These are phyloP conservation scores for Boletus subparvulus DNA, from an alignment of 768 basidiomycete genomes.

Conservation along the genomic window DNA sequence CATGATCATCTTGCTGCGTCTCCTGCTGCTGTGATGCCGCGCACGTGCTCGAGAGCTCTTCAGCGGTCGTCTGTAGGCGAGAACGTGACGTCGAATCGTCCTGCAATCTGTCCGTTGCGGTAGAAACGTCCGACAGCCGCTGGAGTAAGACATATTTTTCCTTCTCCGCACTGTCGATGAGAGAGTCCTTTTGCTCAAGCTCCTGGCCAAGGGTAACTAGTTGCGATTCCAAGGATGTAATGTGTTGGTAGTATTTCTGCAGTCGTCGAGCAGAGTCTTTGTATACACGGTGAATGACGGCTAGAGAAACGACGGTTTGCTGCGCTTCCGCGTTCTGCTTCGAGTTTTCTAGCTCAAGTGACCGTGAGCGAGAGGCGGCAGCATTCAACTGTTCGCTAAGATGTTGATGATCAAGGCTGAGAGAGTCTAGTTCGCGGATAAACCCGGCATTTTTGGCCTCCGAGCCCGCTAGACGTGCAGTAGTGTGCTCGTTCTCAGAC, in stretches of 20 bases:
- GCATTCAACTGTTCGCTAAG: constrained; percentile 11
- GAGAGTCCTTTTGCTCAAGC: constrained; percentile 9
- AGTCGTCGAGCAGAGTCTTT: constrained; percentile 13
- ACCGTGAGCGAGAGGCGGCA: constrained; percentile 5
- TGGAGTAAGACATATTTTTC: constrained; percentile 13
- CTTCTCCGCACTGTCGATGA: constrained; percentile 5
- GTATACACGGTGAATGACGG: constrained; percentile 21
- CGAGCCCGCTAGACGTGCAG: constrained; percentile 14
- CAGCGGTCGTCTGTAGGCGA: not conserved
- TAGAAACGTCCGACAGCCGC: constrained; percentile 7
- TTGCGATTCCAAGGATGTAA: constrained; percentile 18
- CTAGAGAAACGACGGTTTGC: constrained; percentile 26
- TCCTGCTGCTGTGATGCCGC: not conserved
- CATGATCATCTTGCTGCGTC: constrained; percentile 7
- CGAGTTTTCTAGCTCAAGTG: constrained; percentile 11
- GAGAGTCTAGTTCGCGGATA: constrained; percentile 13
- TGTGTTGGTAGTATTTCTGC: constrained; percentile 4
- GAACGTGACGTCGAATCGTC: not conserved
- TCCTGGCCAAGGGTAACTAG: constrained; percentile 14
- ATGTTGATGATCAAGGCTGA: constrained; percentile 8
- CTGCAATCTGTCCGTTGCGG: not conserved
- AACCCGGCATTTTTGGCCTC: constrained; percentile 18
- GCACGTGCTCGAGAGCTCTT: not conserved
- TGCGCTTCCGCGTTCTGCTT: constrained; percentile 6
- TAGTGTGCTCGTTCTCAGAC: constrained; percentile 29